phyloP scores from a whole-genome alignment of 2,329 filamentous ascomycete genomes.

The Penicillium brasilianum region DNA sequence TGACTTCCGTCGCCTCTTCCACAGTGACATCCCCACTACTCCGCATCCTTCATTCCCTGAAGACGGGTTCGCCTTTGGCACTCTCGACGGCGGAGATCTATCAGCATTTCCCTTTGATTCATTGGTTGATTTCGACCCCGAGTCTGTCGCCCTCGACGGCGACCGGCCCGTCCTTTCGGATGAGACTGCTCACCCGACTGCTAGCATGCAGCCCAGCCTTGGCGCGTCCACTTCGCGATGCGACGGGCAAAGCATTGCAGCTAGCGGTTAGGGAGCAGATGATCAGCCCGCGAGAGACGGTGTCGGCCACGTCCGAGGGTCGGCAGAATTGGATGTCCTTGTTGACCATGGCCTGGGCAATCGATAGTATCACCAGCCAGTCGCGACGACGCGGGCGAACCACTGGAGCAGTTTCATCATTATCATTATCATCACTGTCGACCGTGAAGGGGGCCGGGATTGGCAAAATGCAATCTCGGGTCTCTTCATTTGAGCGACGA shows the following conservation, averaged over 20 bases:
- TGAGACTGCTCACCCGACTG: constrained; percentile 56
- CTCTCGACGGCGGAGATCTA: constrained; percentile 59
- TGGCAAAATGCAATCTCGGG: constrained; percentile 8
- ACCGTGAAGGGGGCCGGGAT: constrained; percentile 1
- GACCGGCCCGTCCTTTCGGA: constrained; percentile 55
- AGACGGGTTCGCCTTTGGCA: constrained; percentile 74
- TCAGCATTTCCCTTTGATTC: constrained; percentile 59
- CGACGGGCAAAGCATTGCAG: constrained; percentile 60
- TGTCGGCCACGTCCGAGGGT: constrained; percentile 39
- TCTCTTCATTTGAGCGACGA: constrained; percentile 40
- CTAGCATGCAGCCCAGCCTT: constrained; percentile 59
- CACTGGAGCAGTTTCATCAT: constrained; percentile 3
- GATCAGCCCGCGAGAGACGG: constrained; percentile 39
- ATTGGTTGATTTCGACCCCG: constrained; percentile 61
- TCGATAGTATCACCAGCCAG: constrained; percentile 49
- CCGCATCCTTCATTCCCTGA: constrained; percentile 78
- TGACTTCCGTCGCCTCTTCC: constrained; percentile 65
- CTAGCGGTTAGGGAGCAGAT: constrained; percentile 51
- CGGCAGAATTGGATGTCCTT: constrained; percentile 51
- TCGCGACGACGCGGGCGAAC: constrained; percentile 41
- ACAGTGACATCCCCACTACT: constrained; percentile 70
- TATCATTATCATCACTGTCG: constrained; percentile 3
- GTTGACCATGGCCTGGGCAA: constrained; percentile 53
- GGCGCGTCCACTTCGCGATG: constrained; percentile 59
- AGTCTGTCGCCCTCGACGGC: constrained; percentile 51